Evolutionary conservation across 805 yeast species (phyloP), one percentile per base, ranked within the genome.

Genomic region (Hanseniaspora meyeri): DNA sequence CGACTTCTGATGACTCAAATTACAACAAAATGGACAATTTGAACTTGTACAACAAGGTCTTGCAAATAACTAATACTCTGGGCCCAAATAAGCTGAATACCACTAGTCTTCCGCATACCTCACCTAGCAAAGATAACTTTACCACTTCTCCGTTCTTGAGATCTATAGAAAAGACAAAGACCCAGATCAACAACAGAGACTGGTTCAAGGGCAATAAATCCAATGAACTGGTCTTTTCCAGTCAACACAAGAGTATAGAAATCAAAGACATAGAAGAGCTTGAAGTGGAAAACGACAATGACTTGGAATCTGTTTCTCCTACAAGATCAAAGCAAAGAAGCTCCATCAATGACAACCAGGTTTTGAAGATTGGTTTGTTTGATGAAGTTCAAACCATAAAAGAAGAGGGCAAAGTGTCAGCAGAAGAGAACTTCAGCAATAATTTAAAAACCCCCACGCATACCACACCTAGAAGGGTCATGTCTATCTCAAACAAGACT

Each of bases 21-120:
- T 29, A 38, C 16, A 67, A 66, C 51, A 68, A 68, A 2, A 62
- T 68, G 64, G 72, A 69, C 54, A 69, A 68, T 51, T 56, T 69
- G 40, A 67, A 69, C 55, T 45, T 69, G 20, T 69, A 68, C 53
- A 66, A 66, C 51, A 68, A 71, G 1, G 71, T 68, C 0, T 65
- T 63, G 42, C 61, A 69, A 2, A 66, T 68, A 48, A 71, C 71
- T 0, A 66, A 66, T 49, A 65, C 70, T 0, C 29, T 36, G 8
- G 12, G 16, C 38, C 36, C 19, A 20, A 20, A 38, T 14, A 43
- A 43, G 37, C 29, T 29, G 29, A 43, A 27, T 14, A 43, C 11
- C 5, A 16, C 29, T 36, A 43, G 20, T 20, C 24, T 40, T 14
- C 43, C 20, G 11, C 43, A 40, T 19, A 40, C 43, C 12, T 40